phyloP scores from a whole-genome alignment of 1,139 yeast genomes.

The Yarrowia galli region DNA sequence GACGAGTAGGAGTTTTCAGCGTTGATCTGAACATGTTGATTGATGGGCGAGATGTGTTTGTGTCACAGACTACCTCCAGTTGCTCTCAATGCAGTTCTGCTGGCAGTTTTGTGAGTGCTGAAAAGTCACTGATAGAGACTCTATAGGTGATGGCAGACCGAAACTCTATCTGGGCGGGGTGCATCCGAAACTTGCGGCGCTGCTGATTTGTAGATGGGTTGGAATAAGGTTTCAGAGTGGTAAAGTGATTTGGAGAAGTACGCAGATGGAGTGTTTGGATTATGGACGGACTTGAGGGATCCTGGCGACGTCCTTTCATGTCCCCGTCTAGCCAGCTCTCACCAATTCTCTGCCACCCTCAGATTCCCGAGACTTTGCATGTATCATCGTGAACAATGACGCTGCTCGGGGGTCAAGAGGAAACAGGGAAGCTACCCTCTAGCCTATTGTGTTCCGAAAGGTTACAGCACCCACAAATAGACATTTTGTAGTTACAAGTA shows the following conservation, averaged over 20 bases:
- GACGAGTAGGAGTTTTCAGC: not conserved
- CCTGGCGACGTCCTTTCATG: no score
- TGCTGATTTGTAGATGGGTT: not conserved
- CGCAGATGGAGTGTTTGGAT: not conserved
- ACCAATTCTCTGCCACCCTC: no score
- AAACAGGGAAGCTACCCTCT: no score
- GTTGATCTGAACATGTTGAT: conserved; percentile 14
- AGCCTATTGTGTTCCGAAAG: no score
- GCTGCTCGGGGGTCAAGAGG: no score
- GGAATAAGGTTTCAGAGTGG: not conserved
- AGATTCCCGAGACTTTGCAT: no score
- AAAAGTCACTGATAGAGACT: not conserved
- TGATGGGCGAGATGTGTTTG: not conserved
- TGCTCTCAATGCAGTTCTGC: not conserved
- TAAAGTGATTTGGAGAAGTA: not conserved
- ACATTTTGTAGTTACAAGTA: no score
- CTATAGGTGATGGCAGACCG: not conserved
- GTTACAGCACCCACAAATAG: no score
- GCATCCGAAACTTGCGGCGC: conserved; percentile 15
- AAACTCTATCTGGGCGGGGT: conserved; percentile 19
- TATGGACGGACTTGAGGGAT: no score
- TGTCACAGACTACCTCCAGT: not conserved
- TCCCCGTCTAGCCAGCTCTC: no score
- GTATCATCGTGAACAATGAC: no score
- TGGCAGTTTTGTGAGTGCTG: not conserved